phyloP scores from a whole-genome alignment of 1,139 yeast genomes.

The Magnusiomyces suaveolens region DNA sequence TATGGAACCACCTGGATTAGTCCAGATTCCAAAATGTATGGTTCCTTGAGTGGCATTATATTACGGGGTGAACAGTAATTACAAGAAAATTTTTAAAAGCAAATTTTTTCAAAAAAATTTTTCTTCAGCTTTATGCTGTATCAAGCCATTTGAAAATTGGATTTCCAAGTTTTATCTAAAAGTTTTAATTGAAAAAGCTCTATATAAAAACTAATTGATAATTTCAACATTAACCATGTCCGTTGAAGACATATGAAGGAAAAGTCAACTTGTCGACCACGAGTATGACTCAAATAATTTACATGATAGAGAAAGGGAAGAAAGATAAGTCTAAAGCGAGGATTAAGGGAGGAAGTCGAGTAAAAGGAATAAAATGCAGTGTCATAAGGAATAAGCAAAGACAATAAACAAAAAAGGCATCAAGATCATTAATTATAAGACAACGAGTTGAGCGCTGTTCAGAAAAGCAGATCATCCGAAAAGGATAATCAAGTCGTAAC shows the following conservation, averaged over 20 bases:
- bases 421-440: slow-evolving; percentile 7
- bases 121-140: neutral
- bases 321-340: neutral
- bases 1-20: slow-evolving; percentile 12
- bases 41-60: neutral
- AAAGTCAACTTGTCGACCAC: slow-evolving; percentile 11
- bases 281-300: slow-evolving; percentile 10
- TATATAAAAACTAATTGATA: neutral
- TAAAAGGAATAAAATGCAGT: slow-evolving; percentile 10
- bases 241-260: slow-evolving; percentile 15
- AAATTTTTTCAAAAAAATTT: slow-evolving; percentile 6
- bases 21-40: slow-evolving; percentile 10
- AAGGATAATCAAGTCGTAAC: neutral
- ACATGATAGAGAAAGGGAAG: slow-evolving; percentile 3
- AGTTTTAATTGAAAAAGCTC: neutral
- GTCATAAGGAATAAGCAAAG: slow-evolving; percentile 2
- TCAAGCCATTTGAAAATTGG: too few species aligned
- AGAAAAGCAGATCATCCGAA: slow-evolving; percentile 4
- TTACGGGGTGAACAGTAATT: neutral
- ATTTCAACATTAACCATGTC: slow-evolving; percentile 6
- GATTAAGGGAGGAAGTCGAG: slow-evolving; percentile 6
- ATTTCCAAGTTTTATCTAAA: neutral
- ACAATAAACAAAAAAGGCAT: slow-evolving; percentile 9
- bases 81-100: neutral
- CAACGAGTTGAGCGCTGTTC: slow-evolving; percentile 27